Evolutionary conservation across 768 basidiomycete species (phyloP).

Genomic region (Lyophyllum atratum): DNA sequence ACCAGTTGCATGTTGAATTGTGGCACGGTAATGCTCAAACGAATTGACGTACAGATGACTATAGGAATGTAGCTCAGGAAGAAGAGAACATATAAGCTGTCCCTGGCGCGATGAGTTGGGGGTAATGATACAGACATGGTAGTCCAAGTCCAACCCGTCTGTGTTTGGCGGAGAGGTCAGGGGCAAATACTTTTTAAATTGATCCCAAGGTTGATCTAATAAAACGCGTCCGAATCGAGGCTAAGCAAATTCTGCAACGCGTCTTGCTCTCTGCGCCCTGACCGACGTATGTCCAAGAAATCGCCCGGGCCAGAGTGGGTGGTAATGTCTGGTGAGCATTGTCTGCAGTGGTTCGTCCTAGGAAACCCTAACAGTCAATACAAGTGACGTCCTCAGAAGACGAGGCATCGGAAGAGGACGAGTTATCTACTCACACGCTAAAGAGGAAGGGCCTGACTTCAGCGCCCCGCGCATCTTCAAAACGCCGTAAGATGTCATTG

Average conservation of each 20-base stretch:
- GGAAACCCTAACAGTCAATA: background rate
- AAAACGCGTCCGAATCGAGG: conserved; percentile 1
- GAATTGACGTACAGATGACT: conserved; percentile 12
- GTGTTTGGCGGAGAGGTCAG: background rate
- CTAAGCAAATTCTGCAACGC: background rate
- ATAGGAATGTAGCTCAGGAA: conserved; percentile 18
- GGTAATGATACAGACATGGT: conserved; percentile 13
- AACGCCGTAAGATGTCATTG: conserved; percentile 8
- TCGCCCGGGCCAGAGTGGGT: conserved; percentile 10
- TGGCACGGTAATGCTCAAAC: background rate
- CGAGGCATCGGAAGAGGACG: conserved; percentile 8
- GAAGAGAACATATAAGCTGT: conserved; percentile 19
- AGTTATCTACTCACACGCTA: background rate
- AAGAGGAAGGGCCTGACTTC: conserved; percentile 11
- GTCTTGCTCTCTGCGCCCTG: background rate
- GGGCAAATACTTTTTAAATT: background rate
- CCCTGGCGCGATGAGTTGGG: conserved; percentile 12
- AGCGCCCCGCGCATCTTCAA: conserved; percentile 3
- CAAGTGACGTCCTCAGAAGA: conserved; percentile 9
- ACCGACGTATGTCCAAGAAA: conserved; percentile 1
- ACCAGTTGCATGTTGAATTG: background rate
- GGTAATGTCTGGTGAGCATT: conserved; percentile 2
- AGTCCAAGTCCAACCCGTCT: background rate
- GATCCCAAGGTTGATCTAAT: too few species aligned
- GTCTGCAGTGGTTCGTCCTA: too few species aligned